Percentiles rank a stretch among this genome's conserved stretches.
Conservation (phyloP, 106 monocot genomes). For the Gastrodia elata region DNA sequence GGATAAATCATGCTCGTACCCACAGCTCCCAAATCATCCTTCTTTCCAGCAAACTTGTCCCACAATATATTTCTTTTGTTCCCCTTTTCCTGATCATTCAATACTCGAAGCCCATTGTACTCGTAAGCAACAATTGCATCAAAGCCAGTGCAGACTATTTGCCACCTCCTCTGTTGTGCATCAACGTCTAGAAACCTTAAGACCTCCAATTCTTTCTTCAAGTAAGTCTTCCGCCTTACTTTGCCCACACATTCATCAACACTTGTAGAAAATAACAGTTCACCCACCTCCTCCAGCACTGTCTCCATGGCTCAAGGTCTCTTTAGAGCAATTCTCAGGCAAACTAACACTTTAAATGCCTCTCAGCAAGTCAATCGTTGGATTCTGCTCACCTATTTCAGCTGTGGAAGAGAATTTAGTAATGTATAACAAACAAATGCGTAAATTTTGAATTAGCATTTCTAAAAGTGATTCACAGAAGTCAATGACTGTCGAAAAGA, state of each 20-base stretch:
- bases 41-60: background rate
- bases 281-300: background rate
- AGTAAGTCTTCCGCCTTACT: constrained; percentile 15
- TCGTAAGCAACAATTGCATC: constrained; percentile 15
- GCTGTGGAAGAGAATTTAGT: background rate
- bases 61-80: background rate
- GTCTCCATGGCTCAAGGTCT: background rate
- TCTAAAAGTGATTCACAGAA: too few species aligned
- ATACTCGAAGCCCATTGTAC: constrained; percentile 20
- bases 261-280: background rate
- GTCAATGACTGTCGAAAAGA: too few species aligned
- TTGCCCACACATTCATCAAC: background rate
- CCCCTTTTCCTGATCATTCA: constrained; percentile 6
- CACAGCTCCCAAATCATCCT: background rate
- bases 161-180: constrained; percentile 31
- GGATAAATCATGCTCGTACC: background rate
- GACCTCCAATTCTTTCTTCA: constrained; percentile 35
- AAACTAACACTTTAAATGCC: background rate
- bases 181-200: constrained; percentile 24
- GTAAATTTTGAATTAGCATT: too few species aligned
- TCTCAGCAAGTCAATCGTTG: background rate
- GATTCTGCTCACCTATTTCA: background rate
- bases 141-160: constrained; percentile 29
- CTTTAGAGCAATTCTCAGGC: background rate
- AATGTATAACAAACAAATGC: too few species aligned